Base-by-base conservation (phyloP, 352 stramenopile genomes). In the Thraustochytrium striatum region DNA sequence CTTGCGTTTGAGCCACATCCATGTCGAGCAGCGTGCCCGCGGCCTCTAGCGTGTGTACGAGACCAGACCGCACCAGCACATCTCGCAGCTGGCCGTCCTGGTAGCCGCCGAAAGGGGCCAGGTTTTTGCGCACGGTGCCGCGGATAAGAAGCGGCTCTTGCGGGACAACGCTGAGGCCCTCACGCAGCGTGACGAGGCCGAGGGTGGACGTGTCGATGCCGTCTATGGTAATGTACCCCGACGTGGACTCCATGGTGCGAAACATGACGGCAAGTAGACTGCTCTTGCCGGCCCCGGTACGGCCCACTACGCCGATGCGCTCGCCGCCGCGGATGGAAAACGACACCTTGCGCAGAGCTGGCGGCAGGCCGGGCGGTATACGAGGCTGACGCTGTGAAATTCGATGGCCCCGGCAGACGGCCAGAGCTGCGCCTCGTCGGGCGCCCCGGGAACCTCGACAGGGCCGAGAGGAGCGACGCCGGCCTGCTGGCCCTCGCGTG, bases 81-180 rank as follows among this genome's bases (percentile, higher is more conserved):
- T 89, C 85, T 83, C 89, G 85, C 44, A 98, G 89, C 58, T 95
- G 87, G 28, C 90, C 81, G 78, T 95, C 88, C 57, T 72, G n/a
- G 81, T 82, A 55, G 81, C 25, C 11, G 81, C 61, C 84, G 73
- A 95, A 94, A 8, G 91, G 91, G 35, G 95, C 91, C 1, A 97
- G 81, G 75, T 96, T 97, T 47, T 90, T 87, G 39, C 93, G 88
- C 33, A 99, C 79, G 41, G 92, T 95, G 32, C 89, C 93, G 28
- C 90, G 88, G 83, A 97, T 96, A 7, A 98, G 83, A 41, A 94
- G 88, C 47, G 89, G 94, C 81, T 90, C 89, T 80, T 98, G 94
- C 19, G 94, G 93, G 61, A 99, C 96, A 52, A 98, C 95, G 1
- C 92, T 90, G 19, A 97, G 83, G 16, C 86, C 88, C 32, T 90